phyloP scores from a whole-genome alignment of 2,329 filamentous ascomycete genomes.

The Aspergillus japonicus region DNA sequence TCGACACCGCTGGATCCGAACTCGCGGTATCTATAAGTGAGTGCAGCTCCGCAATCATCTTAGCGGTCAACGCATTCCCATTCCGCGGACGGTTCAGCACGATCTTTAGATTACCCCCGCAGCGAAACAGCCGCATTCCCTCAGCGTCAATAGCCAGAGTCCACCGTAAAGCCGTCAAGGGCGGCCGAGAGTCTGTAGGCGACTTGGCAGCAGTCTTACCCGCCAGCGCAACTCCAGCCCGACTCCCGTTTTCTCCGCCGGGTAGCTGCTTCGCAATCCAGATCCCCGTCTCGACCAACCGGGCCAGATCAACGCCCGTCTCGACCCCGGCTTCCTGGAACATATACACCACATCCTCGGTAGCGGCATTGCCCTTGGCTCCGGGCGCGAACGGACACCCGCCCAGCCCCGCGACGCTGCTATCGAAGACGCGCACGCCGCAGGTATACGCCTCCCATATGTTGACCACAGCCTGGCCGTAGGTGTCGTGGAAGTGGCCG shows the following conservation, averaged over 20 bases:
- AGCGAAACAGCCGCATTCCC: constrained; percentile 30
- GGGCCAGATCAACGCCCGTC: constrained; percentile 66
- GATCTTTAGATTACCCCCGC: constrained; percentile 33
- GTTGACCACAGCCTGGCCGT: constrained; percentile 81
- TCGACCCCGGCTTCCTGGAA: constrained; percentile 60
- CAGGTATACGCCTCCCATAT: constrained; percentile 73
- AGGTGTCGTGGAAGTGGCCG: constrained; percentile 87
- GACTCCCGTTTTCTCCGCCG: constrained; percentile 23
- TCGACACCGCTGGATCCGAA: constrained; percentile 29
- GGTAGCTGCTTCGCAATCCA: constrained; percentile 61
- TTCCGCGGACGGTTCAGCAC: constrained; percentile 20
- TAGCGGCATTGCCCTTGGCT: constrained; percentile 81
- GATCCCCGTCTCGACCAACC: constrained; percentile 65
- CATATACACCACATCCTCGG: constrained; percentile 80
- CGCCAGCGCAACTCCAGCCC: constrained; percentile 23
- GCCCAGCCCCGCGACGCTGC: constrained; percentile 74
- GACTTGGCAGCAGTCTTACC: not conserved
- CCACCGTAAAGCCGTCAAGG: constrained; percentile 18
- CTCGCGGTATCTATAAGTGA: constrained; percentile 25
- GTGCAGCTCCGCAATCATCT: constrained; percentile 38
- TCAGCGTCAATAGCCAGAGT: constrained; percentile 18
- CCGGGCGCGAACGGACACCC: constrained; percentile 84
- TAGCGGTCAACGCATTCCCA: constrained; percentile 41
- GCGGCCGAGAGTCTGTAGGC: not conserved
- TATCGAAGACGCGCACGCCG: constrained; percentile 76